Evolutionary conservation across 768 basidiomycete genomes (phyloP).

Genomic region (Lyophyllum shimeji): DNA sequence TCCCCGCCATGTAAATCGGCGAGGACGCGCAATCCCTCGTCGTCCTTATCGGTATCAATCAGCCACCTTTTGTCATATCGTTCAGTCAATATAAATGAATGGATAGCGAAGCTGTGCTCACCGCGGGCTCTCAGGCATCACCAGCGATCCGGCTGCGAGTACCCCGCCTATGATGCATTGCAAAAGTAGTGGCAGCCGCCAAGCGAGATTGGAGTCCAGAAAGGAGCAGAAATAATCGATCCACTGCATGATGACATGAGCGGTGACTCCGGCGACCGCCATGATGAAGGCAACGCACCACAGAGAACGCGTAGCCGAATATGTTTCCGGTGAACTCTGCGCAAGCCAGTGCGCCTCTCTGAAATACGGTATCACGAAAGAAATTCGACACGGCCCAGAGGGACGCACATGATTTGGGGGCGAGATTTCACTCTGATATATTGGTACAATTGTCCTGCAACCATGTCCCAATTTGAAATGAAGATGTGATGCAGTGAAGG

Average conservation of each 20-base stretch:
- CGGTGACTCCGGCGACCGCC: neutral
- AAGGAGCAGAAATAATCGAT: conserved; percentile 89
- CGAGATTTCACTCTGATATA: conserved; percentile 90
- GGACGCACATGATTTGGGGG: conserved; percentile 72
- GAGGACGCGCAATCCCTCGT: conserved; percentile 81
- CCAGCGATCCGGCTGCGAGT: conserved; percentile 71
- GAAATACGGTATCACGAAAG: conserved; percentile 4
- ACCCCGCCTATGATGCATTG: conserved; percentile 82
- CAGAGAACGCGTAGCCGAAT: conserved; percentile 79
- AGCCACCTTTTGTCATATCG: conserved; percentile 63
- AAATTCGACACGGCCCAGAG: neutral
- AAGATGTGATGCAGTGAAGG: neutral
- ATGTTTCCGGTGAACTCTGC: conserved; percentile 92
- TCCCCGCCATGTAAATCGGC: conserved; percentile 88
- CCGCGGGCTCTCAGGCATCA: conserved; percentile 87
- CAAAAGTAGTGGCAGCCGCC: conserved; percentile 81
- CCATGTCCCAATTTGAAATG: neutral
- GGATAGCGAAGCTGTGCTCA: conserved; percentile 21
- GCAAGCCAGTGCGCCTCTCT: conserved; percentile 86
- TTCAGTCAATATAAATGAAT: neutral
- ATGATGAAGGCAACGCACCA: conserved; percentile 48
- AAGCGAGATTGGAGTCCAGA: conserved; percentile 74
- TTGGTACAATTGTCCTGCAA: conserved; percentile 77
- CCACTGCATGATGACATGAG: conserved; percentile 50
- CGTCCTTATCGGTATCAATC: conserved; percentile 82